Evolutionary conservation across 129 eudicot species (phyloP).

Genomic region (Arctium lappa): DNA sequence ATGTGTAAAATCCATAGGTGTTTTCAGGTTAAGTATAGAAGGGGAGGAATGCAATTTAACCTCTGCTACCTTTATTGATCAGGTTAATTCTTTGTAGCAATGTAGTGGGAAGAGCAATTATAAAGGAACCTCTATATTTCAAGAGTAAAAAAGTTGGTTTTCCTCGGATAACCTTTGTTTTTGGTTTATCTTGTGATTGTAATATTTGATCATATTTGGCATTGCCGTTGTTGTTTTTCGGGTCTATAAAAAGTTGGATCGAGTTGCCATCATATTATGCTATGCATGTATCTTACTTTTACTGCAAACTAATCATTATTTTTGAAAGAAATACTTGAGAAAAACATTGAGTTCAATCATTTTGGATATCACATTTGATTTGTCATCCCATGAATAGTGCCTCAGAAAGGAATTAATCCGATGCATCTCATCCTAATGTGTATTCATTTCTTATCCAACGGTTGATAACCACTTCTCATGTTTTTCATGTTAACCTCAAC

Average conservation of each 20-base stretch:
- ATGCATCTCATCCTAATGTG: too few species aligned
- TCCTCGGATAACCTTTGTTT: neutral
- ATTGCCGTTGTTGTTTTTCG: neutral
- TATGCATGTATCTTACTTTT: neutral
- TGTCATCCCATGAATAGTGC: too few species aligned
- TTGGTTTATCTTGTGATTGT: neutral
- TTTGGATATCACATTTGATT: too few species aligned
- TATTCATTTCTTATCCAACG: too few species aligned
- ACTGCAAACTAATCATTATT: neutral
- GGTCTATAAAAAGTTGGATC: neutral
- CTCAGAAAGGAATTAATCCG: too few species aligned
- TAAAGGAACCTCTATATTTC: neutral
- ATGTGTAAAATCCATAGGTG: constrained; percentile 39
- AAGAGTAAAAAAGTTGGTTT: neutral
- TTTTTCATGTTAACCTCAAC: too few species aligned
- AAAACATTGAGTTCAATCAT: too few species aligned
- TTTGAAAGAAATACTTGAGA: too few species aligned
- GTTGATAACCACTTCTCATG: too few species aligned
- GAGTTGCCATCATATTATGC: neutral
- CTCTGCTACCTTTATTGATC: neutral
- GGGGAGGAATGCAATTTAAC: constrained; percentile 28
- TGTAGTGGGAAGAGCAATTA: neutral
- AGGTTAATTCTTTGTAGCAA: constrained; percentile 15
- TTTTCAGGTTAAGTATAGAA: constrained; percentile 31
- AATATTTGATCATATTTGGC: neutral